A percentile compares a stretch with the other conserved stretches of the same genome.
Evolutionary conservation across 2,329 filamentous ascomycete genomes (phyloP).

Genomic region (Curvularia eragrostidis): DNA sequence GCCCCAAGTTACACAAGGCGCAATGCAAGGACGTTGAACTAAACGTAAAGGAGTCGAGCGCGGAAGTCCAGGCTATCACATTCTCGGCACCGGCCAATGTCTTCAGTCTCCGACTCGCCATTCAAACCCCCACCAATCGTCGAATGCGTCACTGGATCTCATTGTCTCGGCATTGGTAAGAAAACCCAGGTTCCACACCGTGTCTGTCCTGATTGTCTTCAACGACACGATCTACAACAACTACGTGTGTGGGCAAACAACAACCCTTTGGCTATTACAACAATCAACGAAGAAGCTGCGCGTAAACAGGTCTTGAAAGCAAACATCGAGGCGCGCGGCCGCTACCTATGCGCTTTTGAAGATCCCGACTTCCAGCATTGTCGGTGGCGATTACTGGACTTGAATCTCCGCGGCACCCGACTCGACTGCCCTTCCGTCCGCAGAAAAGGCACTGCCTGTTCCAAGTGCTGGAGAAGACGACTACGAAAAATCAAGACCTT

Average conservation of each 20-base stretch:
- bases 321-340: constrained; percentile 34
- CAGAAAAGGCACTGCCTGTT: constrained; percentile 32
- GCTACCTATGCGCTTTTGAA: constrained; percentile 32
- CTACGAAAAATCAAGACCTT: constrained; percentile 32
- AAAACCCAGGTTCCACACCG: constrained; percentile 29
- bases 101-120: constrained; percentile 17
- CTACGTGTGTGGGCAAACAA: constrained; percentile 28
- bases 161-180: constrained; percentile 39
- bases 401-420: constrained; percentile 35
- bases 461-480: constrained; percentile 34
- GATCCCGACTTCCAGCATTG: constrained; percentile 36
- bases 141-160: constrained; percentile 28
- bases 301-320: constrained; percentile 29
- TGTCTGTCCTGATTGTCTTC: constrained; percentile 35
- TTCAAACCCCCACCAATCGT: constrained; percentile 38
- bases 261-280: constrained; percentile 20
- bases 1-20: constrained; percentile 15
- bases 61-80: constrained; percentile 20
- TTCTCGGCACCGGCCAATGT: constrained; percentile 28
- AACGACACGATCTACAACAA: constrained; percentile 35
- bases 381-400: constrained; percentile 34
- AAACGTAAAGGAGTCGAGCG: constrained; percentile 22
- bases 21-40: constrained; percentile 30
- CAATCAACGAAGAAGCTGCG: constrained; percentile 30
- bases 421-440: constrained; percentile 28